Evolutionary conservation across 345 rosid genomes (phyloP), one percentile per base, ranked within the genome.

Genomic region (Salix koriyanagi): DNA sequence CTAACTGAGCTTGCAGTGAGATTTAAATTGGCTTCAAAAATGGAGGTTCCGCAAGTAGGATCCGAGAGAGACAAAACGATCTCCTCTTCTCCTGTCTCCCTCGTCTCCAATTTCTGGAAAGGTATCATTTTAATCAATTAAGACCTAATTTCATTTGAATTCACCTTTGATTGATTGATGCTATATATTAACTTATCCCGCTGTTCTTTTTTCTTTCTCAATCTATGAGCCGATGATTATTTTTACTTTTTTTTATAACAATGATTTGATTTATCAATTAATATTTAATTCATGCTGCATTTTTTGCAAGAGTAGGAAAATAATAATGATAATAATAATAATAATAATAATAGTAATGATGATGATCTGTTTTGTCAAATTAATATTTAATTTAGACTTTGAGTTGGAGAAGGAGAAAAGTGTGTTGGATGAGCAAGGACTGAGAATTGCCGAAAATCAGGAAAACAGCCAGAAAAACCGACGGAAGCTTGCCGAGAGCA

Each of bases 401-500:
- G 91, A 89, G 83, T 84, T 96, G 89, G 98, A 96, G 91, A 91
- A 92, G 87, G 98, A 93, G 85, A 93, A 90, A 82, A 88, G 85
- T 37, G 72, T 88, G 75, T 86, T 96, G 77, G 99, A 96, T 77
- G 99, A 96, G 79, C 99, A 93, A 82, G 99, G 98, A 73, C 89
- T 96, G 39, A 88, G 88, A 76, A 93, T 96, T 77, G 99, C 95
- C 82, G 99, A 96, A 82, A 96, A 91, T 81, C 97, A 96, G 87
- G 98, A 96, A 80, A 92, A 91, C 84, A 93, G 99, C 80, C 97
- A 89, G 80, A 92, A 91, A 79, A 96, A 96, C 80, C 87, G 98
- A 41, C 89, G 99, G 58, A 96, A 94, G 81, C 99, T 96, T 82
- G 99, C 98, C 39, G 99, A 94, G 88, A 96, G 92, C 89, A 96